These are phyloP conservation scores for Adansonia digitata DNA, from an alignment of 345 rosid species.

Conservation along the genomic window DNA sequence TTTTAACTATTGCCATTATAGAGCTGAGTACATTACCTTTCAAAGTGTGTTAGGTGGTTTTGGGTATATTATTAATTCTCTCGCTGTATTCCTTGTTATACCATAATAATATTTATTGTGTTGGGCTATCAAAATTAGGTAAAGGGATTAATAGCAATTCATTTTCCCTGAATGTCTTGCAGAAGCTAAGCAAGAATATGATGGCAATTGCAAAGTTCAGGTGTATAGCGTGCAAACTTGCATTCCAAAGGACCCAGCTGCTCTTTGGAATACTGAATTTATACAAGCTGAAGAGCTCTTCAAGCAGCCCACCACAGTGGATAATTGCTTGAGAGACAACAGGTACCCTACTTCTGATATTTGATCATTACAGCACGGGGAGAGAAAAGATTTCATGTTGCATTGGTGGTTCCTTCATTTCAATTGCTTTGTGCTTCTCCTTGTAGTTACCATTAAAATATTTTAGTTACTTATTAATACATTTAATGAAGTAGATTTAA, in stretches of 20 bases:
- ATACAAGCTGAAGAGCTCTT: conserved; percentile 88
- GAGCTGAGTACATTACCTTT: not conserved
- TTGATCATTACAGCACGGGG: not conserved
- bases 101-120: not conserved
- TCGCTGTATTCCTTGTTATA: not conserved
- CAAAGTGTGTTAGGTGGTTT: not conserved
- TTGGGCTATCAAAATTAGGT: not conserved
- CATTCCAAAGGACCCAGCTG: conserved; percentile 78
- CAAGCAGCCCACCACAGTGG: conserved; percentile 44
- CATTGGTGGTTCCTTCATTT: not conserved
- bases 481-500: not conserved
- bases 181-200: conserved; percentile 76
- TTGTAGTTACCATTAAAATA: not conserved
- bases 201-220: conserved; percentile 56
- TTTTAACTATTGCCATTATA: not conserved
- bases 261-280: conserved; percentile 82
- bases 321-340: conserved; percentile 89
- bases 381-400: not conserved
- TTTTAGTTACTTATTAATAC: not conserved
- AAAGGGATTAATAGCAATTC: not conserved
- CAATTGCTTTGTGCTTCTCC: not conserved
- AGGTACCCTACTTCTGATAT: conserved; percentile 37
- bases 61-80: not conserved
- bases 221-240: conserved; percentile 84
- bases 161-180: conserved; percentile 24